Percentiles rank a stretch among this genome's conserved stretches.
These are phyloP conservation scores for Tulasnella sp. DNA, from an alignment of 768 basidiomycete genomes.

Conservation along the genomic window DNA sequence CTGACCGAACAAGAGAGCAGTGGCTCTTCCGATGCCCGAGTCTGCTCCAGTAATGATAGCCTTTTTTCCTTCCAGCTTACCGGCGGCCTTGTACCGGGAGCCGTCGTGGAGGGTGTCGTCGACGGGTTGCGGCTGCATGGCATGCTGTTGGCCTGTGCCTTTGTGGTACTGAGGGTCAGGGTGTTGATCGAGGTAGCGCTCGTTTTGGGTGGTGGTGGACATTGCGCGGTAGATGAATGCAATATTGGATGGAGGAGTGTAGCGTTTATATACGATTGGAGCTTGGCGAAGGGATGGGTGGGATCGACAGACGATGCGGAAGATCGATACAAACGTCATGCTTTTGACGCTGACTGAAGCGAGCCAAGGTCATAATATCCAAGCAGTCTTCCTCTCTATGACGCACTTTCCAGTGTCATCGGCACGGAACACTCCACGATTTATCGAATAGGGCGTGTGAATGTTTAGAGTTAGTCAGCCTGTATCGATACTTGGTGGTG, in stretches of 20 bases:
- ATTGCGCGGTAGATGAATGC: neutral
- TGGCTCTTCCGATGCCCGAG: slow-evolving; percentile 36
- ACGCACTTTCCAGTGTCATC: neutral
- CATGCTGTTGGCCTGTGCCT: slow-evolving; percentile 23
- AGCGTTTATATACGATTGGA: neutral
- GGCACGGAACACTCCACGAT: neutral
- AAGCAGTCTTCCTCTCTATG: neutral
- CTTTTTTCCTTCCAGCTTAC: slow-evolving; percentile 38
- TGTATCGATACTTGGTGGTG: too few relatives aligned
- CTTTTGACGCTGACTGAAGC: neutral
- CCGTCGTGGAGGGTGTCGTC: slow-evolving; percentile 36
- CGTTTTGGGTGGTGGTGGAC: slow-evolving; percentile 1
- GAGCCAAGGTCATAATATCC: neutral
- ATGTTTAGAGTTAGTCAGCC: neutral
- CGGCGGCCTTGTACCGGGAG: slow-evolving; percentile 33
- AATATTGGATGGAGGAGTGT: neutral
- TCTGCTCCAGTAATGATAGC: slow-evolving; percentile 42
- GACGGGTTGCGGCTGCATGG: slow-evolving; percentile 27
- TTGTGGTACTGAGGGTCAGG: slow-evolving; percentile 5
- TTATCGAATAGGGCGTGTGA: neutral
- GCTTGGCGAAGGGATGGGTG: neutral
- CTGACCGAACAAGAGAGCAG: slow-evolving; percentile 32
- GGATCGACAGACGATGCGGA: neutral
- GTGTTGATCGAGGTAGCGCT: neutral
- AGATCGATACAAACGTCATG: neutral